Evolutionary conservation across 352 stramenopile species (phyloP).

Genomic region (Phytophthora megakarya): DNA sequence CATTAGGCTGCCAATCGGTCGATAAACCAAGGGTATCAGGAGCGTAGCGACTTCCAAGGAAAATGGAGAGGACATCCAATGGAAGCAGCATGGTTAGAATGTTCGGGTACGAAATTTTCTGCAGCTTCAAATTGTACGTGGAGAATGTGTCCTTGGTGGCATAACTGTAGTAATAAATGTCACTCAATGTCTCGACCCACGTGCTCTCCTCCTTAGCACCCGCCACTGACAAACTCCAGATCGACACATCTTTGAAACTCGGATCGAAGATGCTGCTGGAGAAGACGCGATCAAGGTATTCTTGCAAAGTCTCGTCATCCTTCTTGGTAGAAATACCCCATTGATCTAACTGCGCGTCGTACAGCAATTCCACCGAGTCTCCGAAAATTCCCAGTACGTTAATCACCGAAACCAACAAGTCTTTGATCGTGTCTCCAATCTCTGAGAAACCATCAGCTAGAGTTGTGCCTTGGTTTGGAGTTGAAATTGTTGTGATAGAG

Average conservation of each 20-base stretch:
- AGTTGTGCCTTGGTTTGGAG: conserved; percentile 61
- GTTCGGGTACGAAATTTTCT: conserved; percentile 54
- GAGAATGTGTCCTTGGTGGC: conserved; percentile 47
- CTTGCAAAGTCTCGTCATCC: conserved; percentile 34
- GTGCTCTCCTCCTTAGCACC: conserved; percentile 44
- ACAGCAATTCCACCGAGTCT: conserved; percentile 35
- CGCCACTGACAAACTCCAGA: conserved; percentile 44
- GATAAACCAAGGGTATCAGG: conserved; percentile 36
- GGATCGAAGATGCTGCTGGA: conserved; percentile 46
- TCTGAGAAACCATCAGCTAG: conserved; percentile 49
- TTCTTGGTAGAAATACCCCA: conserved; percentile 46
- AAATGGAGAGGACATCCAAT: conserved; percentile 42
- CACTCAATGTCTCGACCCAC: conserved; percentile 57
- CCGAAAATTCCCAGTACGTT: conserved; percentile 42
- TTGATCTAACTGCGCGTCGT: conserved; percentile 64
- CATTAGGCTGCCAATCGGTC: conserved; percentile 53
- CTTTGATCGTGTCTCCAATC: conserved; percentile 47
- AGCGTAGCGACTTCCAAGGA: conserved; percentile 48
- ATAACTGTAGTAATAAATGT: conserved; percentile 67
- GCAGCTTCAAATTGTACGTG: conserved; percentile 40
- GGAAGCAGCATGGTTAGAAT: conserved; percentile 55
- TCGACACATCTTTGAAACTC: conserved; percentile 46
- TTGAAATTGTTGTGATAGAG: conserved; percentile 66
- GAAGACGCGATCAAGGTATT: conserved; percentile 41
- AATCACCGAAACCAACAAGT: conserved; percentile 37